These are phyloP conservation scores for Waitea zeae DNA, from an alignment of 1,284 basidiomycete genomes.

Conservation along the genomic window DNA sequence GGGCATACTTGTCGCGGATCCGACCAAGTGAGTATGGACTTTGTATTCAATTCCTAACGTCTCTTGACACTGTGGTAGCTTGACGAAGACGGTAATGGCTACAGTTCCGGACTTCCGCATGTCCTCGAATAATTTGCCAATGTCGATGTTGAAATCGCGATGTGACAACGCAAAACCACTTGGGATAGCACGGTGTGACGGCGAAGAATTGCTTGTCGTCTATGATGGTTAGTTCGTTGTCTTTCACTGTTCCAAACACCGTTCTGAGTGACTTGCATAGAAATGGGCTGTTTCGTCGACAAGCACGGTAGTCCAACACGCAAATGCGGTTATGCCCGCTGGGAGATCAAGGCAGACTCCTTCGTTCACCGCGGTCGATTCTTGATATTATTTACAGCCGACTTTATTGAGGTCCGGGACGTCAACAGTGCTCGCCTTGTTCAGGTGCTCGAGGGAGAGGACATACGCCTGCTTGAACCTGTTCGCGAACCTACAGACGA, in stretches of 20 bases:
- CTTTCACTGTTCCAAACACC: background rate
- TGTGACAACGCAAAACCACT: constrained; percentile 42
- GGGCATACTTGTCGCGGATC: constrained; percentile 46
- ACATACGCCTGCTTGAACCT: constrained; percentile 43
- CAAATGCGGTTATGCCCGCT: constrained; percentile 43
- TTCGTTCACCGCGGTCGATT: constrained; percentile 42
- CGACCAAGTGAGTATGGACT: constrained; percentile 33
- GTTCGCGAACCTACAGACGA: constrained; percentile 25
- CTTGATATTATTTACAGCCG: constrained; percentile 50
- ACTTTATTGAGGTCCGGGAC: constrained; percentile 58
- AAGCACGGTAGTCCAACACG: constrained; percentile 48
- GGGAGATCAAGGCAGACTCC: constrained; percentile 49
- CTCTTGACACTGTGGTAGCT: constrained; percentile 12
- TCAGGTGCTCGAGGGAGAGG: constrained; percentile 54
- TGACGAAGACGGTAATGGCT: constrained; percentile 20
- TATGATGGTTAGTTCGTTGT: constrained; percentile 44
- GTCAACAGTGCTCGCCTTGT: constrained; percentile 42
- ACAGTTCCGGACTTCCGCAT: constrained; percentile 46
- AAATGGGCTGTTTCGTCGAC: constrained; percentile 55
- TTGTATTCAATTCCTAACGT: background rate
- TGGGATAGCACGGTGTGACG: constrained; percentile 42
- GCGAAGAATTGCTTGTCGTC: constrained; percentile 44
- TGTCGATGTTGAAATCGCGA: constrained; percentile 37
- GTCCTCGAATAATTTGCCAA: constrained; percentile 20
- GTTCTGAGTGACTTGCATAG: constrained; percentile 9